A percentile compares a stretch with the other conserved stretches of the same genome.
Conservation (phyloP, 2,329 filamentous ascomycete genomes). For the Huntiella moniliformis region DNA sequence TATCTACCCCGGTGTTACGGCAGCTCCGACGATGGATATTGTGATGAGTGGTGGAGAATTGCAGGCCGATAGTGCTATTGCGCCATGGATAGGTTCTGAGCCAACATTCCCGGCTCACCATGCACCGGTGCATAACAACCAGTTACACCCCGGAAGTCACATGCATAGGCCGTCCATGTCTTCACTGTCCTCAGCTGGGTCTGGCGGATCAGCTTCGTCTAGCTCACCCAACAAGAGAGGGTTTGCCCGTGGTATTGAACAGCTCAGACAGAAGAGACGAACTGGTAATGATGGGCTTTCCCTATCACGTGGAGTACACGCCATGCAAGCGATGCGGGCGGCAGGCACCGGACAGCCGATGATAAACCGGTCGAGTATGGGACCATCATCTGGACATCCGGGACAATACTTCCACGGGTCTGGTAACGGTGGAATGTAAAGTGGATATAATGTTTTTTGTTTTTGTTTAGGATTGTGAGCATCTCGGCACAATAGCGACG, state of each 20-base stretch:
- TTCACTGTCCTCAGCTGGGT: background rate
- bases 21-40: conserved; percentile 7
- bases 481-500: background rate
- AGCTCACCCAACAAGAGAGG: conserved; percentile 12
- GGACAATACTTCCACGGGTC: background rate
- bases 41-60: conserved; percentile 6
- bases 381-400: background rate
- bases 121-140: background rate
- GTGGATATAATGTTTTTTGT: background rate
- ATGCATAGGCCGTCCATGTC: conserved; percentile 6
- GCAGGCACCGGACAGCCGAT: too few species aligned
- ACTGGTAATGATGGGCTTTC: conserved; percentile 4
- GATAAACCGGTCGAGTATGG: background rate
- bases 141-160: conserved; percentile 4
- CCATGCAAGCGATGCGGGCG: too few species aligned
- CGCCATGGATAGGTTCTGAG: conserved; percentile 7
- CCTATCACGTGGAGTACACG: conserved; percentile 7
- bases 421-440: background rate
- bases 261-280: conserved; percentile 14
- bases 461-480: background rate
- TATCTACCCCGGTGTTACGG: conserved; percentile 6
- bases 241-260: conserved; percentile 13
- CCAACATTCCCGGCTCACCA: background rate
- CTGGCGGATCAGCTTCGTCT: conserved; percentile 5
- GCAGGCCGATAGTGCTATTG: conserved; percentile 5